Percentiles rank a stretch among this genome's conserved stretches.
phyloP scores from a whole-genome alignment of 805 yeast genomes.

The Wickerhamomyces tratensis region DNA sequence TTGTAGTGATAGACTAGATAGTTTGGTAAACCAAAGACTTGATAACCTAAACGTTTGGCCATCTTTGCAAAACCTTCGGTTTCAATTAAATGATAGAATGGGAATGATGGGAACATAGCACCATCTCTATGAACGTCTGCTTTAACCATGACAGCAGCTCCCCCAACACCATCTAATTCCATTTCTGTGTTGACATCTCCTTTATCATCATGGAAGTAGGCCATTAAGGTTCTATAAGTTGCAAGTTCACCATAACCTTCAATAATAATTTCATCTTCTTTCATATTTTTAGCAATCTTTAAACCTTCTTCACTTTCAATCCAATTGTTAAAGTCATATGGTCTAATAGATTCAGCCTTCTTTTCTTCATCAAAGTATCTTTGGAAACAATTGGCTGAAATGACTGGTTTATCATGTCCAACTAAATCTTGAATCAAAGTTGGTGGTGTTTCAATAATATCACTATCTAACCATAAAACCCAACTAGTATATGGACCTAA shows the following conservation, averaged over 20 bases:
- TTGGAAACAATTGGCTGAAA: constrained; percentile 92
- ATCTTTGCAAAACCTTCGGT: constrained; percentile 98
- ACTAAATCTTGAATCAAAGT: constrained; percentile 83
- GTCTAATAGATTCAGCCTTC: constrained; percentile 51
- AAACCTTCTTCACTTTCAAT: constrained; percentile 75
- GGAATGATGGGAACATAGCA: constrained; percentile 98
- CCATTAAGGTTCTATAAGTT: constrained; percentile 93
- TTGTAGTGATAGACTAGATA: constrained; percentile 88
- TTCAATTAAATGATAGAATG: constrained; percentile 93
- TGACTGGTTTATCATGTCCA: constrained; percentile 72
- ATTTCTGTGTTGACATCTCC: constrained; percentile 61
- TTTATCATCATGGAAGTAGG: constrained; percentile 61
- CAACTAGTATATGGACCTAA: constrained; percentile 85
- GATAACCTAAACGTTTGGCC: constrained; percentile 92
- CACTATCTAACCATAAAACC: constrained; percentile 96
- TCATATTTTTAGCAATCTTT: constrained; percentile 59
- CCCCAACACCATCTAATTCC: constrained; percentile 95
- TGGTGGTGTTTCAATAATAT: constrained; percentile 81
- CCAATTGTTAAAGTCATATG: constrained; percentile 97
- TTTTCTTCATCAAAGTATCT: constrained; percentile 56
- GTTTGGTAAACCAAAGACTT: constrained; percentile 87
- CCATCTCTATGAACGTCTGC: constrained; percentile 99
- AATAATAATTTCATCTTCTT: constrained; percentile 84
- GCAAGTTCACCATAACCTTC: constrained; percentile 94
- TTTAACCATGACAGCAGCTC: constrained; percentile 91